Evolutionary conservation across 228 moss, liverwort and hornwort species (phyloP).

Genomic region (Sphagnum magellanicum): DNA sequence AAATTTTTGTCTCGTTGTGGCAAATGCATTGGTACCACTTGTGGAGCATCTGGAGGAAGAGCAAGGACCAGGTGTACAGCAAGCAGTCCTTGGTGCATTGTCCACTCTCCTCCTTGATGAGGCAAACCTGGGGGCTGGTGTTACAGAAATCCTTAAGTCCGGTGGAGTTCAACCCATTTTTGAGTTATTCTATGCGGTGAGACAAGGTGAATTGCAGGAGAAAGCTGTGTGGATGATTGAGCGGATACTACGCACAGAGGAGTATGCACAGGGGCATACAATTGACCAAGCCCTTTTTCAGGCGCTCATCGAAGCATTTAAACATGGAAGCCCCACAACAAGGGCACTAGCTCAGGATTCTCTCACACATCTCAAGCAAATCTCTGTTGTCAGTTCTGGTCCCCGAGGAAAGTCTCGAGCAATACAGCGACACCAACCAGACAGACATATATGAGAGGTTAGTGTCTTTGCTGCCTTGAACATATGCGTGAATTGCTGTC

Average conservation of each 20-base stretch:
- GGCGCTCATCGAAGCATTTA: constrained; percentile 36
- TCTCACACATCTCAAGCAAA: constrained; percentile 19
- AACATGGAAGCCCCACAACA: constrained; percentile 22
- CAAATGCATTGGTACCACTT: constrained; percentile 21
- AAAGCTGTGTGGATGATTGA: constrained; percentile 44
- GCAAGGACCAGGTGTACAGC: constrained; percentile 25
- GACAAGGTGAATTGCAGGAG: constrained; percentile 37
- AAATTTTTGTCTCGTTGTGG: constrained; percentile 37
- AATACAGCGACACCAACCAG: neutral
- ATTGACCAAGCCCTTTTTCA: constrained; percentile 44
- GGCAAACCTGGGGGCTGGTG: constrained; percentile 14
- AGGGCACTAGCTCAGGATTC: constrained; percentile 31
- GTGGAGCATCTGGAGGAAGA: constrained; percentile 45
- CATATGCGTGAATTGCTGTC: no score
- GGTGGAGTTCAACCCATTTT: constrained; percentile 46
- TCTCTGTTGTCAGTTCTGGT: constrained; percentile 3
- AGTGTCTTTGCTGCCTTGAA: no score
- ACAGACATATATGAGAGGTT: no score
- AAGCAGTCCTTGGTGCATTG: constrained; percentile 34
- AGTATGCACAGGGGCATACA: constrained; percentile 34
- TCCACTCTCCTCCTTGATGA: constrained; percentile 36
- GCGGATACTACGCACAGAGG: constrained; percentile 26
- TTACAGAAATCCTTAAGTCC: constrained; percentile 26
- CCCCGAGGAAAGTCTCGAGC: neutral
- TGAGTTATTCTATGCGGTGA: constrained; percentile 36